Evolutionary conservation across 129 eudicot species (phyloP), one percentile per base, ranked within the genome.

Genomic region (Escallonia herrerae): DNA sequence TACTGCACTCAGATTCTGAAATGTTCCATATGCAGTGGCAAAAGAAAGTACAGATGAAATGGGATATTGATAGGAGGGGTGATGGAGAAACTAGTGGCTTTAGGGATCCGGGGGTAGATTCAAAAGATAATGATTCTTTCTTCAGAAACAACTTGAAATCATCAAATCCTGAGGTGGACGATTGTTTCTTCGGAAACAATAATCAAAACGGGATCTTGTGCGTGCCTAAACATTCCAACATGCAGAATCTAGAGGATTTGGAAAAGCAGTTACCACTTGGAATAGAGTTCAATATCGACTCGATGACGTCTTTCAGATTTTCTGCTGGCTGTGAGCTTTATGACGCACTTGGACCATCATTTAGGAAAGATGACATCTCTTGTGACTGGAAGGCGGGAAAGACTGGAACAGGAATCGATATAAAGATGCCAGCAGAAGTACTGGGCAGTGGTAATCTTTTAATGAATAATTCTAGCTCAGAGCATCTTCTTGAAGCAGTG

Each of bases 401-500:
- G 13, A 59, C 73, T 15, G 79, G 72, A 59, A 73, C 74, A 62
- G 75, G 76, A 71, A 40, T 73, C 61, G 69, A 78, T 53, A 22
- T 22, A 22, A 22, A 22, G 33, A 83, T 82, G 68, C 74, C 79
- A 6, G 80, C 42, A 33, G 79, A 76, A 74, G 78, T 81, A 33
- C 58, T 62, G 47, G 62, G 66, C 43, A 71, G 74, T 63, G 51
- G 76, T 71, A 75, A 81, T 74, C 72, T 72, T 74, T 11, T 87
- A 49, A 71, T 74, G 33, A 65, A 67, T n/a, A 76, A 63, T 67
- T 63, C 82, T 3, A 82, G 77, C 71, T 56, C 85, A 11, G 90
- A 80, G 65, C 74, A 89, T 72, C 95, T 89, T 66, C 78, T 89
- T 43, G 99, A 86, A 69, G 95, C 95, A n/a, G 86, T 89, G 46